Evolutionary conservation across 2,329 filamentous ascomycete genomes (phyloP).

Genomic region (Fusarium praegraminearum): DNA sequence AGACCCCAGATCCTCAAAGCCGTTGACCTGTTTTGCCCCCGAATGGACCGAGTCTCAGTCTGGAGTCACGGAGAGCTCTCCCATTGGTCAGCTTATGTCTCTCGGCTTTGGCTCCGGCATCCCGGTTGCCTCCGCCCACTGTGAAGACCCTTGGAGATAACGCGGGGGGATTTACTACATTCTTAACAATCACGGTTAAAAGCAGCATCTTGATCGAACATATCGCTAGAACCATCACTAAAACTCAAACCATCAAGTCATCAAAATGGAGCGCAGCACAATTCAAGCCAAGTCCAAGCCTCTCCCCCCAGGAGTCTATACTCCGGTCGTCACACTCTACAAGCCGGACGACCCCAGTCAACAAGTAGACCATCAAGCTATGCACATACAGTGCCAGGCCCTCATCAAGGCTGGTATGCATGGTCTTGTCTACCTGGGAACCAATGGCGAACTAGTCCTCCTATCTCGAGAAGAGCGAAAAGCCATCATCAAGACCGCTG

Average conservation of each 20-base stretch:
- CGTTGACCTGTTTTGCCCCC: not conserved
- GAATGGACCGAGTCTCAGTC: not conserved
- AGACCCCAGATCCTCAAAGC: not conserved
- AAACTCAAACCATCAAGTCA: not conserved
- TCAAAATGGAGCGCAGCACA: conserved; percentile 47
- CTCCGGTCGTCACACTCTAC: conserved; percentile 61
- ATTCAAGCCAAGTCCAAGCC: conserved; percentile 54
- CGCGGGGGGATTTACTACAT: not conserved
- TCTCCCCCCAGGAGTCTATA: conserved; percentile 59
- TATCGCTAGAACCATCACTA: not conserved
- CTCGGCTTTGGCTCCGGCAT: conserved; percentile 14
- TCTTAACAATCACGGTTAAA: not conserved
- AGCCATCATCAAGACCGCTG: conserved; percentile 56
- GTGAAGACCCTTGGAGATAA: conserved; percentile 23
- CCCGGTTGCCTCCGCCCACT: not conserved
- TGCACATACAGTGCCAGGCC: conserved; percentile 57
- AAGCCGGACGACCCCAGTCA: conserved; percentile 55
- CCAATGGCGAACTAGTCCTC: conserved; percentile 60
- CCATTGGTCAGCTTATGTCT: not conserved
- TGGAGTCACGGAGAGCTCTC: conserved; percentile 15
- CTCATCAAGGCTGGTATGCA: conserved; percentile 59
- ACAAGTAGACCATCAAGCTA: conserved; percentile 59
- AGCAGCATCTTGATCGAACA: conserved; percentile 2
- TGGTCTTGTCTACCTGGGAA: conserved; percentile 60
- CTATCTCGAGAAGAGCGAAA: conserved; percentile 56